phyloP scores from a whole-genome alignment of 805 yeast genomes.

The Saturnispora zaruensis region DNA sequence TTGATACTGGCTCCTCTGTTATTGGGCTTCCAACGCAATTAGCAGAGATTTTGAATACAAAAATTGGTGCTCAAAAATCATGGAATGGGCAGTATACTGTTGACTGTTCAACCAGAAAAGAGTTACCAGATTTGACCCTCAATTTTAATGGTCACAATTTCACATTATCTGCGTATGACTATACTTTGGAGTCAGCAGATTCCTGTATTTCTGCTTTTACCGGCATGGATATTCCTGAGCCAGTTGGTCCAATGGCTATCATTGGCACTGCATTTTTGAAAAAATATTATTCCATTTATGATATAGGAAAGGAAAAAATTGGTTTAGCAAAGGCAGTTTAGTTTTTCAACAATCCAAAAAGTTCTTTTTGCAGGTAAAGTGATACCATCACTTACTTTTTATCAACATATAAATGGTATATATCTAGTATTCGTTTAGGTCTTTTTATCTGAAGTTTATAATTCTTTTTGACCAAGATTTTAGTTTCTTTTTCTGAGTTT shows the following conservation, averaged over 20 bases:
- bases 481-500: too few relatives aligned
- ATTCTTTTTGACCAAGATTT: too few relatives aligned
- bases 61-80: constrained; percentile 94
- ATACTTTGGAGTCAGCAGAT: constrained; percentile 89
- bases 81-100: constrained; percentile 97
- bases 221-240: constrained; percentile 95
- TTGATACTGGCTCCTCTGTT: constrained; percentile 97
- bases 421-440: too few relatives aligned
- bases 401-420: too few relatives aligned
- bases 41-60: constrained; percentile 90
- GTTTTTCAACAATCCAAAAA: constrained; percentile 6
- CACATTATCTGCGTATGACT: constrained; percentile 82
- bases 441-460: too few relatives aligned
- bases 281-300: constrained; percentile 89
- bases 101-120: constrained; percentile 79
- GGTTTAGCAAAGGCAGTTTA: constrained; percentile 79
- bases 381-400: too few relatives aligned
- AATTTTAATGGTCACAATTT: constrained; percentile 86
- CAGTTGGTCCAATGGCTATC: constrained; percentile 93
- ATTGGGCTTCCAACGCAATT: constrained; percentile 90
- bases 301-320: constrained; percentile 81
- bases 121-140: constrained; percentile 86
- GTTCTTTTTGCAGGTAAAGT: too few relatives aligned
- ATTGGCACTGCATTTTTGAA: constrained; percentile 98
- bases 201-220: constrained; percentile 95